These are phyloP conservation scores for Asclepias syriaca DNA, from an alignment of 257 asterid genomes.

Conservation along the genomic window DNA sequence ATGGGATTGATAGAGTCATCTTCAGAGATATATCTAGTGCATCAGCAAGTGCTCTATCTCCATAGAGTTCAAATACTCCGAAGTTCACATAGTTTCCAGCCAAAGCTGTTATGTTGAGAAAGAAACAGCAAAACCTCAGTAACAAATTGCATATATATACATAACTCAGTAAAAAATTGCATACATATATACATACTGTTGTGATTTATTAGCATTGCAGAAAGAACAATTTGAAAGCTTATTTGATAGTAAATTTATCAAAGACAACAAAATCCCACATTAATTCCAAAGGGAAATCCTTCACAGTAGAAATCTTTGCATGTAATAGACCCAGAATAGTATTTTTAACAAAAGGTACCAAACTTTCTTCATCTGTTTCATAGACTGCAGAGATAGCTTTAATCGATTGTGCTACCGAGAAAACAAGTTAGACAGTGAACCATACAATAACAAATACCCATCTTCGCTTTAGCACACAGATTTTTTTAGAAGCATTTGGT, in stretches of 20 bases:
- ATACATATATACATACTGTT: no score
- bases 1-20: constrained; percentile 83
- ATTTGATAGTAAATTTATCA: background rate
- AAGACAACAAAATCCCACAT: background rate
- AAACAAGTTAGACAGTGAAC: background rate
- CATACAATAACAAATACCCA: background rate
- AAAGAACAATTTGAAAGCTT: background rate
- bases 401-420: background rate
- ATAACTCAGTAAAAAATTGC: no score
- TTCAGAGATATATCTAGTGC: constrained; percentile 83
- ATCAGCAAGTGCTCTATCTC: constrained; percentile 98
- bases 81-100: constrained; percentile 95
- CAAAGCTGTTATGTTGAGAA: constrained; percentile 53
- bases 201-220: background rate
- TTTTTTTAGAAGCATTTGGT: background rate
- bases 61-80: constrained; percentile 96
- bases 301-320: background rate
- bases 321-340: background rate
- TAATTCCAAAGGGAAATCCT: background rate
- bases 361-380: background rate
- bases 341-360: background rate
- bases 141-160: background rate
- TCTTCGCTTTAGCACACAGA: background rate
- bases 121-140: constrained; percentile 15
- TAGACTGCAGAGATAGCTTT: background rate